A percentile compares a stretch with the other conserved stretches of the same genome.
phyloP scores from a whole-genome alignment of 225 moss, liverwort and hornwort genomes.

The Polytrichum formosum region DNA sequence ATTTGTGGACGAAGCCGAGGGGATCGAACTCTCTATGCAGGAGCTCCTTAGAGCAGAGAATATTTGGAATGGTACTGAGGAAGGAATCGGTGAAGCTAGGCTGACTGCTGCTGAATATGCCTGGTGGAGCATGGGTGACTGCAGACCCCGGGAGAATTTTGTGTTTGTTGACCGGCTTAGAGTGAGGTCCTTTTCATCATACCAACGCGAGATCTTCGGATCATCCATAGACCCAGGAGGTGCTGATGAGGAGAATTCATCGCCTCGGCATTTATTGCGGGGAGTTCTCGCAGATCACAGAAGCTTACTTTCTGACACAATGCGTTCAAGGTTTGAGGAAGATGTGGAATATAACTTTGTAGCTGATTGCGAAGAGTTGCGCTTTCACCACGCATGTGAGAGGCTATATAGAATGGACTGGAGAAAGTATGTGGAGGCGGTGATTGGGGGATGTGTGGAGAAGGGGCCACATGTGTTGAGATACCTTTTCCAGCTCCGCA shows the following conservation, averaged over 20 bases:
- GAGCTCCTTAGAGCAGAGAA: neutral
- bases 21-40: neutral
- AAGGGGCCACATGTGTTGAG: neutral
- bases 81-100: neutral
- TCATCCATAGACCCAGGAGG: neutral
- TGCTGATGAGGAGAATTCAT: neutral
- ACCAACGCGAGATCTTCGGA: neutral
- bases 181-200: neutral
- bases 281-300: neutral
- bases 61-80: no score
- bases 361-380: neutral
- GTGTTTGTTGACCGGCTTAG: no score
- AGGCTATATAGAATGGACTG: accelerated
- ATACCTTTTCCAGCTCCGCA: neutral
- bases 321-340: neutral
- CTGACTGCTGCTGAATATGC: neutral
- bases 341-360: neutral
- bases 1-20: neutral
- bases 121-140: neutral
- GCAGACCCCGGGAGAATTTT: no score
- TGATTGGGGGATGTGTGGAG: neutral
- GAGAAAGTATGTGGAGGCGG: neutral
- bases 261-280: neutral
- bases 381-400: neutral
- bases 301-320: neutral